Evolutionary conservation across 768 basidiomycete species (phyloP).

Genomic region (Suillus subalutaceus): DNA sequence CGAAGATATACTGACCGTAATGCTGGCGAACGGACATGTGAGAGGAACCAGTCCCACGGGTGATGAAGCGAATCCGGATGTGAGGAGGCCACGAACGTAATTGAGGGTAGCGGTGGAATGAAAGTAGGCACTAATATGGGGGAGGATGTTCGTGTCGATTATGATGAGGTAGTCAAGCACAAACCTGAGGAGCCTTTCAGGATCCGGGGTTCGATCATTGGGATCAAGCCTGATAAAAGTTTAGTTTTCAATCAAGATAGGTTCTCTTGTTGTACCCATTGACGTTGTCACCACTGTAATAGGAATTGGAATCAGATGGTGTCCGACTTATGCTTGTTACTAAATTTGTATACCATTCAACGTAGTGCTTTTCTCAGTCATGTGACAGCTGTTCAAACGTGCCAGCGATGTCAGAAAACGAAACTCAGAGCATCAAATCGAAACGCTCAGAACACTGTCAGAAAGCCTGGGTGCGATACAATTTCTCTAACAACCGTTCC

Average conservation of each 20-base stretch:
- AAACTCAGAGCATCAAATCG: no score
- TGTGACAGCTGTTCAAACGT: no score
- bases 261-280: constrained; percentile 61
- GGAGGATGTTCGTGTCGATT: constrained; percentile 13
- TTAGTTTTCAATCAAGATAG: constrained; percentile 1
- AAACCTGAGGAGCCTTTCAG: constrained; percentile 81
- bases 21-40: constrained; percentile 84
- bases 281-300: constrained; percentile 87
- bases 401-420: no score
- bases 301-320: constrained; percentile 1
- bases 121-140: constrained; percentile 82
- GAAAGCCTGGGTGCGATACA: no score
- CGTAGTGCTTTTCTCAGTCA: no score
- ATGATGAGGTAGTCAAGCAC: constrained; percentile 26
- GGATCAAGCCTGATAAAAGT: constrained; percentile 56
- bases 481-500: no score
- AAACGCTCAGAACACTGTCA: no score
- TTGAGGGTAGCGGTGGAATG: constrained; percentile 94
- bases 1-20: constrained; percentile 52
- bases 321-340: not conserved
- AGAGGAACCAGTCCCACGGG: constrained; percentile 89
- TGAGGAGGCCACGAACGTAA: constrained; percentile 84
- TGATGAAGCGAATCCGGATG: constrained; percentile 94
- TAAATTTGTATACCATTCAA: no score
- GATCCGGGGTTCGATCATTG: constrained; percentile 85